These are phyloP conservation scores for Neonectria magnoliae DNA, from an alignment of 2,329 filamentous ascomycete genomes.

Conservation along the genomic window DNA sequence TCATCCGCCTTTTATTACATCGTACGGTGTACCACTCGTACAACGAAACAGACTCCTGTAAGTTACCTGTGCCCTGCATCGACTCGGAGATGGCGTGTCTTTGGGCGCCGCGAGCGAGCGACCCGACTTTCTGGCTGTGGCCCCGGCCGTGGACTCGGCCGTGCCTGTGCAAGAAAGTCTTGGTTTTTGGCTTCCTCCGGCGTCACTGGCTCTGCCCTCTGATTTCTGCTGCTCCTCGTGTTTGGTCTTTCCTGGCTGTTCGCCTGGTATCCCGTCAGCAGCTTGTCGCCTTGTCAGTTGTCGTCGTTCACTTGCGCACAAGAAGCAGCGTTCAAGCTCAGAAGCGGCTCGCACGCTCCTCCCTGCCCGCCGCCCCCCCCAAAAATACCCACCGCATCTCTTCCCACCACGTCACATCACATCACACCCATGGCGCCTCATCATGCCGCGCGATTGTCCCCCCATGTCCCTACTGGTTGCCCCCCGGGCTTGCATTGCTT, in stretches of 20 bases:
- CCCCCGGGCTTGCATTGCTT: constrained; percentile 38
- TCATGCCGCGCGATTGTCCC: constrained; percentile 28
- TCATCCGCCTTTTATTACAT: constrained; percentile 40
- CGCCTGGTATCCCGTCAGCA: background rate
- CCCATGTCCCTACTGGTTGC: constrained; percentile 23
- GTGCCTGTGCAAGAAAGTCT: background rate
- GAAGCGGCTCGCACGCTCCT: constrained; percentile 4
- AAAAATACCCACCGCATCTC: constrained; percentile 37
- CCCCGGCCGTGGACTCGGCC: background rate
- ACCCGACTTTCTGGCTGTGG: constrained; percentile 1
- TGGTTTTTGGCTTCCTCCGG: background rate
- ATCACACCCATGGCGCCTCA: constrained; percentile 40
- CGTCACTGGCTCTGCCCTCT: background rate
- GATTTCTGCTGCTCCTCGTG: background rate
- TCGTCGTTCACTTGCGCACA: constrained; percentile 1
- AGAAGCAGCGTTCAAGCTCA: background rate
- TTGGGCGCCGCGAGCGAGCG: constrained; percentile 3
- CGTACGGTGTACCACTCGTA: constrained; percentile 45
- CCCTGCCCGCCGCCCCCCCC: constrained; percentile 30
- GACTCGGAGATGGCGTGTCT: constrained; percentile 28
- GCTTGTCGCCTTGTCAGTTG: background rate
- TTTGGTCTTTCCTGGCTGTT: background rate
- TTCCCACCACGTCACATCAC: constrained; percentile 45
- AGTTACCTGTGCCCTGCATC: constrained; percentile 33
- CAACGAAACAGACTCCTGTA: constrained; percentile 39